phyloP scores from a whole-genome alignment of 1,284 basidiomycete species.

The Thecaphora thlaspeos region DNA sequence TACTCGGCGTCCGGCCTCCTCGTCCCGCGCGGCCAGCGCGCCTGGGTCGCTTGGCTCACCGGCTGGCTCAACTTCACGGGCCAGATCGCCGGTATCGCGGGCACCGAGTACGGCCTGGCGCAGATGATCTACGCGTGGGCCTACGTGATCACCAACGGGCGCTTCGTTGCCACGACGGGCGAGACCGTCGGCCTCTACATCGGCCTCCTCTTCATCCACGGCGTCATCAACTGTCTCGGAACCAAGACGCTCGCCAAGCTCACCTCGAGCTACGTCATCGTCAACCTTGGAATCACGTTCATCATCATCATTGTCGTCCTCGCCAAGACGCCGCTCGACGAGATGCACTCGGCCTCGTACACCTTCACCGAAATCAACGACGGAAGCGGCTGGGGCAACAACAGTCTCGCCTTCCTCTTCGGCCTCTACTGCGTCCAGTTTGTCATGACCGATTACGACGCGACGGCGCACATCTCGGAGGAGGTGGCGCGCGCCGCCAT shows the following conservation, averaged over 20 bases:
- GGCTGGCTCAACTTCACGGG: conserved; percentile 74
- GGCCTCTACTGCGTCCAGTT: conserved; percentile 84
- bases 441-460: conserved; percentile 61
- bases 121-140: conserved; percentile 82
- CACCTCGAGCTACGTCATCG: conserved; percentile 78
- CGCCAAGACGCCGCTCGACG: conserved; percentile 67
- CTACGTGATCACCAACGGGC: conserved; percentile 45
- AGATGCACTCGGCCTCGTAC: conserved; percentile 73
- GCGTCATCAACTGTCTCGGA: conserved; percentile 70
- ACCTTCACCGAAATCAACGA: conserved; percentile 70
- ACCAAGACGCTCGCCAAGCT: conserved; percentile 77
- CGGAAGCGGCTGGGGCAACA: conserved; percentile 75
- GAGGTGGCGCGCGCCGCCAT: conserved; percentile 86
- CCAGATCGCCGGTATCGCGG: conserved; percentile 78
- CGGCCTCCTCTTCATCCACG: conserved; percentile 55
- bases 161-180: conserved; percentile 40
- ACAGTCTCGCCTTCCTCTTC: conserved; percentile 79
- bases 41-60: conserved; percentile 70
- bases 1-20: conserved; percentile 61
- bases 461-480: conserved; percentile 81
- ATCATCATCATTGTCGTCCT: conserved; percentile 79
- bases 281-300: conserved; percentile 69
- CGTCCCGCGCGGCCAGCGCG: conserved; percentile 48
- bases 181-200: conserved; percentile 51
- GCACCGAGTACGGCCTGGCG: conserved; percentile 83